Percentiles rank a stretch among this genome's conserved stretches.
These are phyloP conservation scores for Lecanicillium sp. DNA, from an alignment of 2,329 filamentous ascomycete genomes.

Conservation along the genomic window DNA sequence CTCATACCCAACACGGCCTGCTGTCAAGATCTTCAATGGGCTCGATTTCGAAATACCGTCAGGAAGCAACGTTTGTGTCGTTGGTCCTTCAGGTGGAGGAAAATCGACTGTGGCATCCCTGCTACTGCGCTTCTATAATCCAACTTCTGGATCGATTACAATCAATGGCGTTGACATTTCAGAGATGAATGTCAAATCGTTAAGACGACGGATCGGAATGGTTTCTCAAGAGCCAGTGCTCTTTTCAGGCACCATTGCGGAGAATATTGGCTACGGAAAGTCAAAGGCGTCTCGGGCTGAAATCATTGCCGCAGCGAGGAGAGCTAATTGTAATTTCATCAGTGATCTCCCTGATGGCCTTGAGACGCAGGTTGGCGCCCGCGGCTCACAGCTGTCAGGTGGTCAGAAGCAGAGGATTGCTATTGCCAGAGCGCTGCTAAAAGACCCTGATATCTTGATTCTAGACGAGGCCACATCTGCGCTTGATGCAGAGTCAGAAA, in stretches of 20 bases:
- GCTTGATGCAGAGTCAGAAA: conserved; percentile 93
- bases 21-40: conserved; percentile 82
- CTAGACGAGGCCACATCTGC: conserved; percentile 95
- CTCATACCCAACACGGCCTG: conserved; percentile 87
- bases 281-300: conserved; percentile 70
- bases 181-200: conserved; percentile 84
- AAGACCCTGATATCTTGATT: conserved; percentile 93
- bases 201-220: conserved; percentile 86
- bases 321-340: conserved; percentile 95
- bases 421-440: conserved; percentile 88
- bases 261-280: conserved; percentile 87
- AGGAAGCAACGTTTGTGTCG: conserved; percentile 91
- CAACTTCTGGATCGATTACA: conserved; percentile 65
- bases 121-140: conserved; percentile 83
- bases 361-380: conserved; percentile 85
- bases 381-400: conserved; percentile 88
- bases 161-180: conserved; percentile 81
- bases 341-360: conserved; percentile 92
- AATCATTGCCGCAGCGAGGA: conserved; percentile 77
- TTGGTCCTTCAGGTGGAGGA: conserved; percentile 90
- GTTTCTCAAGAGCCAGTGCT: conserved; percentile 94
- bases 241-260: conserved; percentile 75
- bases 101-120: conserved; percentile 95
- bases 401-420: conserved; percentile 98
- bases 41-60: conserved; percentile 87